Conservation (phyloP, 106 monocot genomes). For the Agapanthus africanus region DNA sequence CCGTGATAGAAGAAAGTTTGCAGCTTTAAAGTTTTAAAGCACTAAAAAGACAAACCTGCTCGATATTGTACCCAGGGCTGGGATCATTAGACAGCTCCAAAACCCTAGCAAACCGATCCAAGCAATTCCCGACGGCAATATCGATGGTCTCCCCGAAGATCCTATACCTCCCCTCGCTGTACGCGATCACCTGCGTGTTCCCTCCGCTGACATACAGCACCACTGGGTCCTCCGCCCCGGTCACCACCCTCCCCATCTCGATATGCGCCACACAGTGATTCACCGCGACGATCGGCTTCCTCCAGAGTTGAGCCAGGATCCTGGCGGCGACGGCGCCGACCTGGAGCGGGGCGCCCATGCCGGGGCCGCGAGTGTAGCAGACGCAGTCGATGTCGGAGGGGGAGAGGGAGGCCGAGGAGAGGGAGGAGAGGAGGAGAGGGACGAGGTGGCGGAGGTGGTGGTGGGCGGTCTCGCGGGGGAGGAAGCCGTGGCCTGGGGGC, state of each 20-base stretch:
- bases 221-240: slow-evolving; percentile 80
- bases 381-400: slow-evolving; percentile 77
- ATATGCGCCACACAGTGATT: slow-evolving; percentile 92
- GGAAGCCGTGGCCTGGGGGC: slow-evolving; percentile 96
- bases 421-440: slow-evolving; percentile 65
- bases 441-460: slow-evolving; percentile 88
- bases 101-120: slow-evolving; percentile 95
- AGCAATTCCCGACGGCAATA: slow-evolving; percentile 81
- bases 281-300: slow-evolving; percentile 80
- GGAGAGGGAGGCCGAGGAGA: slow-evolving; percentile 36
- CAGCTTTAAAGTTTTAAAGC: no score
- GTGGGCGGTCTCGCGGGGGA: slow-evolving; percentile 93
- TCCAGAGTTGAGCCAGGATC: slow-evolving; percentile 62
- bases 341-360: slow-evolving; percentile 98
- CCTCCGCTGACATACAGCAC: slow-evolving; percentile 86
- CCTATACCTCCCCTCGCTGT: slow-evolving; percentile 75
- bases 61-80: slow-evolving; percentile 95
- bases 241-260: slow-evolving; percentile 83
- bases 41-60: slow-evolving; percentile 58
- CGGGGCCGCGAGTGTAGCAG: slow-evolving; percentile 97
- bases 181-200: slow-evolving; percentile 86
- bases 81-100: slow-evolving; percentile 81
- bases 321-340: slow-evolving; percentile 69
- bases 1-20: no score
- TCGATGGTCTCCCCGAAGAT: slow-evolving; percentile 88